Base-by-base conservation (phyloP, 140 eudicot genomes). In the Oenanthe javanica region DNA sequence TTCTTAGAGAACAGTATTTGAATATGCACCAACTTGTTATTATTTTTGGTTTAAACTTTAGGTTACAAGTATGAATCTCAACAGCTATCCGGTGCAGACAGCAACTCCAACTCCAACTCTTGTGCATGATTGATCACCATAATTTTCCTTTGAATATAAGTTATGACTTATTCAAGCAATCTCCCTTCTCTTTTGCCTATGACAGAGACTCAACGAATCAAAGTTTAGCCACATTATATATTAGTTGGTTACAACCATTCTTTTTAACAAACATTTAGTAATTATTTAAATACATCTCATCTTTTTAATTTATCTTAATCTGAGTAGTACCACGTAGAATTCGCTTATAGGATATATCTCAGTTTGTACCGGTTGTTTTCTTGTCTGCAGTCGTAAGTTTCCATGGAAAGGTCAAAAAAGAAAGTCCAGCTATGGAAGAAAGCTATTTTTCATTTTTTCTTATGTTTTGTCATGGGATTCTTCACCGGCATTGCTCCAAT, bases 401-500 rank as follows among this genome's bases (percentile, higher is more conserved):
- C 51, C 21, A 66, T 83, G 61, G 97, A 95, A 74, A 89, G 99
- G 87, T 87, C 97, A 72, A 92, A 86, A 87, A 95, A 91, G 79
- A 93, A 86, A 75, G 81, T 85, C 4, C 92, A 85, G 74, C 11
- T 88, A 77, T 93, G 96, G 97, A 91, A 95, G 90, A 95, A 91
- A 84, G 97, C 99, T 67, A 67, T 84, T 42, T 75, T 95, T 80
- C 99, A 92, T 85, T 95, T 95, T 90, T 51, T 84, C 64, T 71
- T 95, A 72, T 92, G 97, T 82, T 95, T 95, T 84, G 89, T 91
- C 12, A 85, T 92, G 89, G 99, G 99, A 5, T 95, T 95, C 90
- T 89, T 95, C 89, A 89, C 97, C 5, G 99, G 99, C 74, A 92
- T 95, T 80, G 95, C 97, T 63, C 99, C 99, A 18, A 86, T 93